Conservation (phyloP, 495 filamentous ascomycete species). For the Podospora anserina region DNA sequence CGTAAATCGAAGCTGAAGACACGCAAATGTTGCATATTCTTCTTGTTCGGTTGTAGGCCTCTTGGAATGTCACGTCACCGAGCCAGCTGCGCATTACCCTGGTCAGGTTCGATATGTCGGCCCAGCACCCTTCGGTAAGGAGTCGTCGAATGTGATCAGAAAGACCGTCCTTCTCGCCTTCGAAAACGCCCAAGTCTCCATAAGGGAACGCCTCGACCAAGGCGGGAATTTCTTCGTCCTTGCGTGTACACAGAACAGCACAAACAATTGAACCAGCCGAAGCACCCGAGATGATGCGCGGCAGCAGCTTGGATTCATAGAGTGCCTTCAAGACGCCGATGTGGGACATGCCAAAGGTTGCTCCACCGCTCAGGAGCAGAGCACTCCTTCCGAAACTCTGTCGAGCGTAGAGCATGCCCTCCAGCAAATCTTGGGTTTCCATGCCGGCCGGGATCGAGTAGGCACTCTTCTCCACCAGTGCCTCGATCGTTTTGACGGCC, state of each 20-base stretch:
- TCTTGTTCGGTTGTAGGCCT: constrained; percentile 88
- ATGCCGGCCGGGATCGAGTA: constrained; percentile 48
- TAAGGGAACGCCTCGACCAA: constrained; percentile 71
- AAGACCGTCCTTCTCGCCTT: constrained; percentile 64
- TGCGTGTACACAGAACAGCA: constrained; percentile 77
- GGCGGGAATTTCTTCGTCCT: constrained; percentile 77
- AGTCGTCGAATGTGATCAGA: constrained; percentile 69
- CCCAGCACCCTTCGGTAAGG: constrained; percentile 74
- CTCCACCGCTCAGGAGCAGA: constrained; percentile 82
- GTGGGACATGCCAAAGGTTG: constrained; percentile 94
- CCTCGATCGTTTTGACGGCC: constrained; percentile 65
- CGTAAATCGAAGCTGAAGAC: constrained; percentile 80
- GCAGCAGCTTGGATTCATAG: constrained; percentile 70
- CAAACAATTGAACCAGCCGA: constrained; percentile 94
- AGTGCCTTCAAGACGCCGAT: constrained; percentile 90
- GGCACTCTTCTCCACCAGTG: constrained; percentile 63
- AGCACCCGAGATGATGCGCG: constrained; percentile 88
- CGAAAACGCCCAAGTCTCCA: constrained; percentile 82
- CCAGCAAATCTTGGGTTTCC: constrained; percentile 62
- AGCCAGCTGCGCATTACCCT: constrained; percentile 75
- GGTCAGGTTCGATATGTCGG: constrained; percentile 76
- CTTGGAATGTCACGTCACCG: constrained; percentile 89
- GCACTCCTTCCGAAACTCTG: constrained; percentile 90
- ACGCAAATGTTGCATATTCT: constrained; percentile 92
- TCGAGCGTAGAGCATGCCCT: constrained; percentile 62